phyloP scores from a whole-genome alignment of 495 filamentous ascomycete genomes.

The Alectoria sarmentosa region DNA sequence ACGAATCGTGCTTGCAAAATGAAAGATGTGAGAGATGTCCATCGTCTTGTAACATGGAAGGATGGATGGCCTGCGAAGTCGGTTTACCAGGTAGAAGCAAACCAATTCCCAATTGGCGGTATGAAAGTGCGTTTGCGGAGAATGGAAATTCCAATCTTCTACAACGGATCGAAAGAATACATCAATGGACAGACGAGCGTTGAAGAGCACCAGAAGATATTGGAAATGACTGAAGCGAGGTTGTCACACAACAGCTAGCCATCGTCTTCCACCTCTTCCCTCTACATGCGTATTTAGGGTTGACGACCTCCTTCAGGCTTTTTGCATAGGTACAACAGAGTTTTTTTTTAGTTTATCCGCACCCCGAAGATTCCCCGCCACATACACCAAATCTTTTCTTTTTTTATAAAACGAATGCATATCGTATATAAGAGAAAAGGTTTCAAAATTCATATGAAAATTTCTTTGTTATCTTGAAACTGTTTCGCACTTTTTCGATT shows the following conservation, averaged over 20 bases:
- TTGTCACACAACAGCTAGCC: neutral
- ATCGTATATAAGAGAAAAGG: no score
- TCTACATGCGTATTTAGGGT: neutral
- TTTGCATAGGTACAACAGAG: no score
- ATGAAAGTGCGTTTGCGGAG: neutral
- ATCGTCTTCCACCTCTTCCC: neutral
- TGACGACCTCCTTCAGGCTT: neutral
- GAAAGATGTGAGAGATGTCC: neutral
- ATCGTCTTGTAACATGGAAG: neutral
- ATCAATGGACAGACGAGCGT: neutral
- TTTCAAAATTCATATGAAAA: no score
- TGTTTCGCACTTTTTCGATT: no score
- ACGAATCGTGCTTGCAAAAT: neutral
- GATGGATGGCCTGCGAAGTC: neutral
- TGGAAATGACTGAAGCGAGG: neutral
- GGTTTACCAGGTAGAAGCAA: neutral
- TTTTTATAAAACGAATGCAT: no score
- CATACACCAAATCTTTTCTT: no score
- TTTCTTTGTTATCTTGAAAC: no score
- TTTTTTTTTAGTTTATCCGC: no score
- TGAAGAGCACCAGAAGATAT: neutral
- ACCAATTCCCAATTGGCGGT: neutral
- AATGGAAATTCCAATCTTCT: neutral
- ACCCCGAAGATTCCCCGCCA: no score
- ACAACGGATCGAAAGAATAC: neutral